Base-by-base conservation (phyloP, 805 yeast genomes). In the Cyberlindnera americana region DNA sequence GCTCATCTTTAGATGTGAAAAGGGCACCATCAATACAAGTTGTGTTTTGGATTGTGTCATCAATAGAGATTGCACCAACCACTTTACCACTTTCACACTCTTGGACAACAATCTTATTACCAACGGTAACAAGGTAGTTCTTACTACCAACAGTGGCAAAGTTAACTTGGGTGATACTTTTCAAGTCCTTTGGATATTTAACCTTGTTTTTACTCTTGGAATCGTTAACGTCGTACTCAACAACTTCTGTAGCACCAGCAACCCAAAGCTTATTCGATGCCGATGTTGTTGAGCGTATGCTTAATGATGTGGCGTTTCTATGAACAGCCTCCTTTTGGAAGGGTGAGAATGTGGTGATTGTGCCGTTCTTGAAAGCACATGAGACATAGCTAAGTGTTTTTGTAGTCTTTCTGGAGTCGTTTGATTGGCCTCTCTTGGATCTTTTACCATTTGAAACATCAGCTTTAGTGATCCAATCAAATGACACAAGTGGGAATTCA, bases 261-360 rank as follows among this genome's bases (percentile, higher is more conserved):
- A 56, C 32, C 61, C 61, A 62, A 53, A 51, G 47, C 56, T 46
- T 47, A 44, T 51, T 49, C 9, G 49, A 40, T 11, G 29, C 29
- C 1, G 58, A 51, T 5, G 49, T 19, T 7, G 23, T 15, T 12
- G 44, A 40, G 21, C 32, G 27, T 25, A 61, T 56, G 14, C 57
- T 46, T 1, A 56, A 40, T 6, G 53, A 62, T 3, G 42, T 35
- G 0, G 67, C 49, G 21, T 70, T 65, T 44, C 69, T 66, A 41
- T 59, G 59, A 15, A 65, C 54, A 14, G 65, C 50, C 18, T 61
- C 68, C 41, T 66, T 68, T 18, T 62, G 60, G 26, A 56, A 49
- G 3, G 80, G 78, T 3, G 77, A 67, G 37, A 67, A 66, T 8
- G 72, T 54, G 36, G 67, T 51, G 21, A 75, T 58, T 36, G 66